A percentile compares a stretch with the other conserved stretches of the same genome.
phyloP scores from a whole-genome alignment of 495 filamentous ascomycete species.

The Podospora australis region DNA sequence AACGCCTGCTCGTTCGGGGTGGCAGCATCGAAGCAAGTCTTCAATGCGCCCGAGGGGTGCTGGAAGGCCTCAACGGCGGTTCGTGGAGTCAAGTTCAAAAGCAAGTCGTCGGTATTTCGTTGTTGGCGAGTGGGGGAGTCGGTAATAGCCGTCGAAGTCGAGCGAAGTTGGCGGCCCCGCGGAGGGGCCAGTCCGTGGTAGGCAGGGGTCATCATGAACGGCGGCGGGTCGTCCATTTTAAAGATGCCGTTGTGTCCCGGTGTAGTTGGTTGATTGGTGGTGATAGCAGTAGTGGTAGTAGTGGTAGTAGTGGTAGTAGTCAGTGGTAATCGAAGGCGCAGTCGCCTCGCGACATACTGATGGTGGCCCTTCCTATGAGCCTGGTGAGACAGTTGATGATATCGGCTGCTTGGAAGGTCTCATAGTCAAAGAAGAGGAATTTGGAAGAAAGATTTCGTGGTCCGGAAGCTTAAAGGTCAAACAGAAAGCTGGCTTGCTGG shows the following conservation, averaged over 20 bases:
- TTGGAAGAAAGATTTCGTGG: no score
- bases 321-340: constrained; percentile 8
- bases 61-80: constrained; percentile 37
- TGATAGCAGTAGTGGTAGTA: not conserved
- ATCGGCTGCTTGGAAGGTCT: constrained; percentile 11
- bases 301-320: constrained; percentile 3
- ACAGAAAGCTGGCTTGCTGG: not conserved
- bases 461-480: not conserved
- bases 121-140: constrained; percentile 29
- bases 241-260: not conserved
- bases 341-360: constrained; percentile 22
- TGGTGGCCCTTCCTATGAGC: constrained; percentile 22
- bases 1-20: constrained; percentile 62
- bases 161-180: constrained; percentile 19
- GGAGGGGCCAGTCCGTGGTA: constrained; percentile 15
- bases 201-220: constrained; percentile 12
- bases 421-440: no score
- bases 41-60: constrained; percentile 49
- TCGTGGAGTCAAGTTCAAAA: constrained; percentile 36
- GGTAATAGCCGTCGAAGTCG: constrained; percentile 16
- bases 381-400: constrained; percentile 15
- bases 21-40: constrained; percentile 58
- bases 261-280: not conserved
- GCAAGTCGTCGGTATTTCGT: constrained; percentile 37
- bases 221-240: constrained; percentile 28